phyloP scores from a whole-genome alignment of 2,329 filamentous ascomycete genomes.

The Drechslerella coelobrocha region DNA sequence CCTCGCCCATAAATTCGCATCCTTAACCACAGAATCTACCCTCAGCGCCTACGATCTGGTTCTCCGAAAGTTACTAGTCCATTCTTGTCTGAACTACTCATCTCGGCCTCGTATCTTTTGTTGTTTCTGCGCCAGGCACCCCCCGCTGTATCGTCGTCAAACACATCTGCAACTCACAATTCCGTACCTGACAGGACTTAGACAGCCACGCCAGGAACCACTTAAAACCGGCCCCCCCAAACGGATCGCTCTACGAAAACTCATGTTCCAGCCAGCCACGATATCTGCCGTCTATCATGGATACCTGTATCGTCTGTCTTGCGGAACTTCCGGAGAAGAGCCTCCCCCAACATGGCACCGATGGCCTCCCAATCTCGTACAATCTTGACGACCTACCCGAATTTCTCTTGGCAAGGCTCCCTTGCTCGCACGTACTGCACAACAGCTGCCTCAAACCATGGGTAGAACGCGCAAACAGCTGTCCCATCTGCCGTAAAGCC shows the following conservation, averaged over 20 bases:
- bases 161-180: conserved; percentile 34
- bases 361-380: conserved; percentile 61
- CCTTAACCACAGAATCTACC: conserved; percentile 3
- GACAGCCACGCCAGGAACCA: conserved; percentile 28
- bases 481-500: conserved; percentile 89
- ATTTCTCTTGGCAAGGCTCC: conserved; percentile 56
- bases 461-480: conserved; percentile 96
- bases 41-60: conserved; percentile 5
- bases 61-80: conserved; percentile 4
- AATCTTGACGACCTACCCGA: conserved; percentile 56
- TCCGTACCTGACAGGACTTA: conserved; percentile 46
- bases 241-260: conserved; percentile 21
- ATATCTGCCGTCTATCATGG: conserved; percentile 43
- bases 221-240: conserved; percentile 16
- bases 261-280: conserved; percentile 47
- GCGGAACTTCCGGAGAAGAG: conserved; percentile 68
- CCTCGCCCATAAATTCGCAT: conserved; percentile 2
- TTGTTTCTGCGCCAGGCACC: conserved; percentile 33
- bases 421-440: conserved; percentile 88
- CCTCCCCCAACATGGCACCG: conserved; percentile 58
- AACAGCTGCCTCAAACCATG: conserved; percentile 91
- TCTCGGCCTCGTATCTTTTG: conserved; percentile 6
- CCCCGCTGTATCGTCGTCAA: conserved; percentile 9
- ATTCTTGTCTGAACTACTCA: not conserved
- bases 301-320: conserved; percentile 72